These are phyloP conservation scores for Cutaneotrichosporon sp. DNA, from an alignment of 1,284 basidiomycete species.

Conservation along the genomic window DNA sequence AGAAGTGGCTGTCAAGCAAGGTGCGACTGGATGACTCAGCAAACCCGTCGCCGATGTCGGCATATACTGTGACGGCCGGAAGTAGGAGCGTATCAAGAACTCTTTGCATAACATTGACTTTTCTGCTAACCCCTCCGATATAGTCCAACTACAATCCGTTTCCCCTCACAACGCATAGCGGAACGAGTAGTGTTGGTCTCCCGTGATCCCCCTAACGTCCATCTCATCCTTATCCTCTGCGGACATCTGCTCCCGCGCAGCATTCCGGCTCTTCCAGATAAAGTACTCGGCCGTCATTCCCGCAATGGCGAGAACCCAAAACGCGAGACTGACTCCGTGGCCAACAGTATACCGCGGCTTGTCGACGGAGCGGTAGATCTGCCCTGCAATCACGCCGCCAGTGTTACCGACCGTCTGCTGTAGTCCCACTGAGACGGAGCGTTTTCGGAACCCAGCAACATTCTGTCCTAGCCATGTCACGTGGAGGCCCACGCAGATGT, in stretches of 20 bases:
- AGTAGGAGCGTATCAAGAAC: not conserved
- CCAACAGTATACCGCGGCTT: constrained; percentile 19
- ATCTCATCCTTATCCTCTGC: constrained; percentile 17
- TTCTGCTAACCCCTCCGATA: not conserved
- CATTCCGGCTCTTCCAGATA: constrained; percentile 19
- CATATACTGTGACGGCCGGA: too few species aligned
- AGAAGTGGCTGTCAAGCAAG: too few species aligned
- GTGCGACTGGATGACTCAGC: too few species aligned
- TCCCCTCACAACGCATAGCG: constrained; percentile 16
- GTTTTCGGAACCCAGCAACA: constrained; percentile 33
- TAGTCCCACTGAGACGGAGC: constrained; percentile 30
- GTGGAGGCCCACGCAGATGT: constrained; percentile 33
- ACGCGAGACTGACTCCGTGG: constrained; percentile 12
- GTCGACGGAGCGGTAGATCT: constrained; percentile 20
- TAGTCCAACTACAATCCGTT: not conserved
- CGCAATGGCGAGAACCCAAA: constrained; percentile 14
- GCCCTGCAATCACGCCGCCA: constrained; percentile 25
- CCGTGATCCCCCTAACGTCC: constrained; percentile 20
- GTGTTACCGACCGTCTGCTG: constrained; percentile 42
- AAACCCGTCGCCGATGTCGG: too few species aligned
- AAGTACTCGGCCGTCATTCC: constrained; percentile 18
- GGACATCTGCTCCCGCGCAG: constrained; percentile 12
- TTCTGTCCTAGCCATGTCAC: constrained; percentile 34
- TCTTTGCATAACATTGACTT: not conserved
- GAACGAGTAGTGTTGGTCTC: constrained; percentile 23